Conservation (phyloP, 116 monocot genomes). For the Papilionanthe hybrid region DNA sequence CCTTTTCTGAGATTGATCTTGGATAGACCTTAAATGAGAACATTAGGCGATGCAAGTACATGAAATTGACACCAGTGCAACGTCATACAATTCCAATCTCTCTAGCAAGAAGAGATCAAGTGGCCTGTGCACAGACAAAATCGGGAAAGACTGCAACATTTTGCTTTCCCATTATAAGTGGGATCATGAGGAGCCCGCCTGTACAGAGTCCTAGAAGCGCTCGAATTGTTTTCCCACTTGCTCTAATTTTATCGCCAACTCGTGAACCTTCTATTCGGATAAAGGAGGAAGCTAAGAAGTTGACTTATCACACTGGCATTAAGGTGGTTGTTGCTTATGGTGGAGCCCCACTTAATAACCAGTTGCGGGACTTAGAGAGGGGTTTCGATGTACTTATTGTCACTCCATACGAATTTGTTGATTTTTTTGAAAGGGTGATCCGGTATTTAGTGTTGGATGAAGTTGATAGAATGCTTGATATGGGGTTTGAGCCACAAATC, state of each 20-base stretch:
- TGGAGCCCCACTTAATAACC: conserved; percentile 53
- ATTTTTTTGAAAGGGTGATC: too few species aligned
- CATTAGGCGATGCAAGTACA: conserved; percentile 68
- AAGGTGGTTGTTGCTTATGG: conserved; percentile 65
- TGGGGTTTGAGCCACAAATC: too few species aligned
- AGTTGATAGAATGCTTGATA: too few species aligned
- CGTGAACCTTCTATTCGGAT: conserved; percentile 70
- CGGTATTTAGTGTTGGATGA: too few species aligned
- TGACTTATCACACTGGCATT: conserved; percentile 59
- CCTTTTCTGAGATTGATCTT: conserved; percentile 73
- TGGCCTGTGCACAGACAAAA: conserved; percentile 86
- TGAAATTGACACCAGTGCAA: conserved; percentile 72
- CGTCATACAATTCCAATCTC: conserved; percentile 75
- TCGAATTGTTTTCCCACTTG: conserved; percentile 58
- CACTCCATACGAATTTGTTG: too few species aligned
- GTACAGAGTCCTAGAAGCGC: conserved; percentile 32
- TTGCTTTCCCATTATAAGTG: conserved; percentile 79
- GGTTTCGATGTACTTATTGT: too few species aligned
- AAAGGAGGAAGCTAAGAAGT: conserved; percentile 59
- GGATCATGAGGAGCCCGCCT: conserved; percentile 47
- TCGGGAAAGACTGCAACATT: conserved; percentile 80
- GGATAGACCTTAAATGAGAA: conserved; percentile 67
- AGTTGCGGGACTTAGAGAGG: background rate
- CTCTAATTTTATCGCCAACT: conserved; percentile 78
- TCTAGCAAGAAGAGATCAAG: conserved; percentile 52